Base-by-base conservation (phyloP, 2,329 filamentous ascomycete genomes). In the Aspergillus caelatus region DNA sequence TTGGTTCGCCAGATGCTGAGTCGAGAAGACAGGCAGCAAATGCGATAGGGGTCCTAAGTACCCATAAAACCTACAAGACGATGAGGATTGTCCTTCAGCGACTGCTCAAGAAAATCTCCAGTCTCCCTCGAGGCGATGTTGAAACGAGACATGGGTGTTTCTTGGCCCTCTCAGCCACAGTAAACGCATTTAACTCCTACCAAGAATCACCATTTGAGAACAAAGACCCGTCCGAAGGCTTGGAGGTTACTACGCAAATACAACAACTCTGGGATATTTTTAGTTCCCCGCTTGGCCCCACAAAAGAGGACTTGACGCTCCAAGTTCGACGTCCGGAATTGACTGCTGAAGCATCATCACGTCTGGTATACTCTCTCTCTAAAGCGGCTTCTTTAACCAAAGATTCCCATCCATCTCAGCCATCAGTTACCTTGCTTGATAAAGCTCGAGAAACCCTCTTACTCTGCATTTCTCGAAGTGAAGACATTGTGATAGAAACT, bases 1-100 rank as follows among this genome's bases (percentile, higher is more conserved):
- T 96, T n/a, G 89, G 90, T 0, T 92, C 96, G 67, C 82, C 88
- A 10, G 93, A 97, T 75, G 85, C 88, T 0, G 81, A 84, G 7
- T 92, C 93, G 1, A 86, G 95, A 65, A 85, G 92, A 69, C 85
- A 87, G 57, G 89, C 93, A 16, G 92, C 91, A 1, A 78, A 78
- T 1, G 89, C 91, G 0, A 88, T 94, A 69, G 92, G 92, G 14
- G 66, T 62, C 16, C 62, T 82, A 36, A 78, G 77, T 48, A 67
- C 67, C 7, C 76, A 79, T 45, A 62, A 71, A 50, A 71, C 70
- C 1, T 77, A 72, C 67, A 71, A 71, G 45, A 73, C 72, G 1
- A 64, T 80, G 50, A 59, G 61, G 2, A 62, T 71, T 6, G 75
- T 78, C 6, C 56, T 79, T 32, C 71, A 77, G 32, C 71, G 74